Evolutionary conservation across 495 filamentous ascomycete genomes (phyloP).

Genomic region (Clohesyomyces aquaticus): DNA sequence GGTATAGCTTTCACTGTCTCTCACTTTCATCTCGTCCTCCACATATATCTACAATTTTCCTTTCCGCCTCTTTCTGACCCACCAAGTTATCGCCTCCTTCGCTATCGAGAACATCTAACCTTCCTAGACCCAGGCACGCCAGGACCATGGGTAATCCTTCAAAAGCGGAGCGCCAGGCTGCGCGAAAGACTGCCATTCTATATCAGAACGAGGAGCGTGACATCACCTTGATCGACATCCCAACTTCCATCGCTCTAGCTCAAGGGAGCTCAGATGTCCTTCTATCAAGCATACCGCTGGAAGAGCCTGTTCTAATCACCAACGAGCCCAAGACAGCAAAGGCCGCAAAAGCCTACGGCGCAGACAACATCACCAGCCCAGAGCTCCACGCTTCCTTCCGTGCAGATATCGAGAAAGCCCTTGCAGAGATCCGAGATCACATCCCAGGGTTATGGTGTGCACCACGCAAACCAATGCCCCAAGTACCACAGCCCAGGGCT

Average conservation of each 20-base stretch:
- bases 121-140: not conserved
- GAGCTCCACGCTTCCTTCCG: constrained; percentile 39
- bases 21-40: not conserved
- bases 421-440: constrained; percentile 42
- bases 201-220: constrained; percentile 54
- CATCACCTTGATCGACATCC: constrained; percentile 65
- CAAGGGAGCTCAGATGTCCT: constrained; percentile 41
- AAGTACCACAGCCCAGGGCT: constrained; percentile 34
- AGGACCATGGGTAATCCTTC: not conserved
- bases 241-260: constrained; percentile 58
- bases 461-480: constrained; percentile 36
- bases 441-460: constrained; percentile 51
- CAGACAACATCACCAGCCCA: constrained; percentile 10
- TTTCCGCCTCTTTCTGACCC: not conserved
- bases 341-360: constrained; percentile 31
- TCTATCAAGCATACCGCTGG: constrained; percentile 39
- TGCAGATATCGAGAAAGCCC: constrained; percentile 35
- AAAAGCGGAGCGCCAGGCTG: not conserved
- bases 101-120: not conserved
- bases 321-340: constrained; percentile 45
- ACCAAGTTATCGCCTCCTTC: not conserved
- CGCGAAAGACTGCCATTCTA: constrained; percentile 53
- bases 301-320: constrained; percentile 33
- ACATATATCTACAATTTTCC: not conserved
- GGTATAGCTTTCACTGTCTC: not conserved